Evolutionary conservation across 2,329 filamentous ascomycete species (phyloP).

Genomic region (Sclerotinia nivalis): DNA sequence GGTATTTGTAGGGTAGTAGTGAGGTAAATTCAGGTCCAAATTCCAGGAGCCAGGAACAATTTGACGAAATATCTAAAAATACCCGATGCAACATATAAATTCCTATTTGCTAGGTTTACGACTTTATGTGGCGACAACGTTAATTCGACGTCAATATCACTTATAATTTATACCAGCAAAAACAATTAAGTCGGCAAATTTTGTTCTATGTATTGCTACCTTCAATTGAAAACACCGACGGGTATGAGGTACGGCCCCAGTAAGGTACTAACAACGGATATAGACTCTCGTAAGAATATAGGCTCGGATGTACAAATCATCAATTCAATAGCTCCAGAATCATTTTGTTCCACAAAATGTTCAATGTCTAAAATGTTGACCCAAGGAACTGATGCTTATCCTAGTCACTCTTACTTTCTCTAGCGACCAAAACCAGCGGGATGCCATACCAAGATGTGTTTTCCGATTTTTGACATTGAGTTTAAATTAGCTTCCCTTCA

Average conservation of each 20-base stretch:
- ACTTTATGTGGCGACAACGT: constrained; percentile 3
- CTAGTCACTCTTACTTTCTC: not conserved
- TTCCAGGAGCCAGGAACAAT: constrained; percentile 11
- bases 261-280: not conserved
- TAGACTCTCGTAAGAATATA: not conserved
- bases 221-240: not conserved
- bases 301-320: not conserved
- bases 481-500: not conserved
- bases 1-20: not conserved
- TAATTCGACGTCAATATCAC: constrained; percentile 4
- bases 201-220: not conserved
- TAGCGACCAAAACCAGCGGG: not conserved
- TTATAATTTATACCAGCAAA: not conserved
- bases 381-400: not conserved
- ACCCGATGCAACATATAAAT: not conserved
- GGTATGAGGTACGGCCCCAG: not conserved
- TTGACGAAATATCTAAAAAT: not conserved
- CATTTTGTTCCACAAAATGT: not conserved
- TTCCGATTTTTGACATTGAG: not conserved
- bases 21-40: not conserved
- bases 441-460: not conserved
- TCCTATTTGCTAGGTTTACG: not conserved
- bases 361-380: not conserved
- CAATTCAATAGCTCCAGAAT: not conserved
- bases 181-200: not conserved